phyloP scores from a whole-genome alignment of 306 rosid genomes.

The Cicer cuneatum region DNA sequence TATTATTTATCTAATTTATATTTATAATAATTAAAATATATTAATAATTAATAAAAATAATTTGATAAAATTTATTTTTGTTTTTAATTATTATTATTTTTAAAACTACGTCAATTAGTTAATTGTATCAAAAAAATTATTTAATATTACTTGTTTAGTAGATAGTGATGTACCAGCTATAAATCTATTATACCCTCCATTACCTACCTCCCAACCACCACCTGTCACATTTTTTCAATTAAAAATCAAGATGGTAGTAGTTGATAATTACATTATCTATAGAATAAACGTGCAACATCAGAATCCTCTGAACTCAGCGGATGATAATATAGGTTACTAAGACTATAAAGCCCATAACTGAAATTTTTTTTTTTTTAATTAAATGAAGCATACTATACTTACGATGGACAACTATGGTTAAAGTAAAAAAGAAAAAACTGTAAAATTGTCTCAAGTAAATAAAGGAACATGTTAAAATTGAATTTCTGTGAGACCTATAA shows the following conservation, averaged over 20 bases:
- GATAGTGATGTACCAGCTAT: constrained; percentile 48
- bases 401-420: neutral
- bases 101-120: no score
- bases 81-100: no score
- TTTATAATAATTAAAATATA: no score
- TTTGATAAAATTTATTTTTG: no score
- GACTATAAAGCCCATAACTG: constrained; percentile 21
- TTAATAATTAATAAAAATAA: no score
- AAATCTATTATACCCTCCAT: constrained; percentile 42
- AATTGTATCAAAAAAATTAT: no score
- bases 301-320: neutral
- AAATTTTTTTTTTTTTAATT: constrained; percentile 21
- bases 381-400: constrained; percentile 34
- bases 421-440: neutral
- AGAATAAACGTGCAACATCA: constrained; percentile 27
- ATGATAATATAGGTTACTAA: constrained; percentile 30
- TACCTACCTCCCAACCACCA: constrained; percentile 47
- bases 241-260: constrained; percentile 26
- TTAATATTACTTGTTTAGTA: constrained; percentile 22
- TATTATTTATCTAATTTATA: no score
- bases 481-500: constrained; percentile 27
- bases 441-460: constrained; percentile 15
- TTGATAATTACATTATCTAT: constrained; percentile 19
- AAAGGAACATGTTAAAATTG: constrained; percentile 12
- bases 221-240: constrained; percentile 41